Conservation (phyloP, 202 grass and related monocot genomes). For the Digitaria exilis region DNA sequence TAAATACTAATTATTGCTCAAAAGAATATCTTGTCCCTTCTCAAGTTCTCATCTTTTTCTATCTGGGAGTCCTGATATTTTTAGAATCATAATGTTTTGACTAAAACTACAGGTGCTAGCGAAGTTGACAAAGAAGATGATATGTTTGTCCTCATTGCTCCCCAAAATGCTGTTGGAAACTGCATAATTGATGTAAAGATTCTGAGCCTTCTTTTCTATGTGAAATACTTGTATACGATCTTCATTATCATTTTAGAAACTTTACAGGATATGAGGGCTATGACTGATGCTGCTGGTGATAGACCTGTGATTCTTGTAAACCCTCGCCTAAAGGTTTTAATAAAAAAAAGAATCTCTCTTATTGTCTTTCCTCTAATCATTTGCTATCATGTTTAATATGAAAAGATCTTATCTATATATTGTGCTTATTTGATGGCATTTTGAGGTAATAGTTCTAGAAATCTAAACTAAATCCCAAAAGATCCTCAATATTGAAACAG, state of each 20-base stretch:
- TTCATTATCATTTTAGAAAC: neutral
- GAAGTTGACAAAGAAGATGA: conserved; percentile 95
- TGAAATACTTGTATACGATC: conserved; percentile 28
- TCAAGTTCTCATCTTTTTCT: neutral
- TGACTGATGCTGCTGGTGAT: conserved; percentile 88
- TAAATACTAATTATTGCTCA: conserved; percentile 2
- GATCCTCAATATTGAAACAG: neutral
- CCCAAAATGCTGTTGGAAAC: conserved; percentile 99
- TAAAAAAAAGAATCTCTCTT: conserved; percentile 1
- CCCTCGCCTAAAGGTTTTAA: conserved; percentile 83
- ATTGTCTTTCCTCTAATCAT: neutral
- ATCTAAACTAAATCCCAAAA: neutral
- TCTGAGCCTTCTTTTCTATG: conserved; percentile 1
- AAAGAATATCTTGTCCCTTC: neutral
- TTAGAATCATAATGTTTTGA: conserved; percentile 17
- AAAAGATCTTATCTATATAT: conserved; percentile 1
- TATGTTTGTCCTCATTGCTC: conserved; percentile 93
- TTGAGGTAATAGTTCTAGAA: neutral
- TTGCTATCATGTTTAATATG: neutral
- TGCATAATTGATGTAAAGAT: conserved; percentile 96
- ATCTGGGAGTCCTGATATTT: neutral
- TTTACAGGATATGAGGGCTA: conserved; percentile 83
- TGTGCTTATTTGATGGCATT: neutral
- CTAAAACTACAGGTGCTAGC: conserved; percentile 56
- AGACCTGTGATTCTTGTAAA: conserved; percentile 96